Conservation (phyloP, 2,329 filamentous ascomycete species). For the Hyphodiscus sp. region DNA sequence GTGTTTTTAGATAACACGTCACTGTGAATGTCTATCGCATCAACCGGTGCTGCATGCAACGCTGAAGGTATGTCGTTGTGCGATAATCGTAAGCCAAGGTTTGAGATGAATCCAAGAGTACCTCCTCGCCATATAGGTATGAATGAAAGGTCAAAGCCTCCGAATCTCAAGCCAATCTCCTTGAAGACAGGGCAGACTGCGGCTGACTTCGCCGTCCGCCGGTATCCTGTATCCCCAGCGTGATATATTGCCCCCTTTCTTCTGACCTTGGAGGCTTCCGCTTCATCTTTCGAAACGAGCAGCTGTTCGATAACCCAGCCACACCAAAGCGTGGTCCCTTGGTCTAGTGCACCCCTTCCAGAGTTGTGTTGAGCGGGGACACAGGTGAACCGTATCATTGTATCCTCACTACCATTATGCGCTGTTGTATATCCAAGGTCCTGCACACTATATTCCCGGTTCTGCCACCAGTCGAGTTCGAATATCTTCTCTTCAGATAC, state of each 20-base stretch:
- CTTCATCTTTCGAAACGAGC: conserved; percentile 7
- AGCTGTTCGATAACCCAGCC: conserved; percentile 64
- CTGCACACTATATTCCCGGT: conserved; percentile 57
- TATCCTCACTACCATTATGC: conserved; percentile 57
- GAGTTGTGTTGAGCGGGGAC: conserved; percentile 79
- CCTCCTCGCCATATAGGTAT: conserved; percentile 67
- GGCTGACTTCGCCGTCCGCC: conserved; percentile 58
- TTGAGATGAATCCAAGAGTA: conserved; percentile 17
- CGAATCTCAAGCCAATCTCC: conserved; percentile 72
- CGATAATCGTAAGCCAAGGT: conserved; percentile 15
- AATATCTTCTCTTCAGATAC: conserved; percentile 59
- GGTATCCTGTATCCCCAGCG: conserved; percentile 57
- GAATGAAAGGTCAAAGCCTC: conserved; percentile 81
- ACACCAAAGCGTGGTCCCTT: conserved; percentile 73
- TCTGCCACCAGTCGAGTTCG: conserved; percentile 93
- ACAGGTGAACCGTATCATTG: conserved; percentile 42
- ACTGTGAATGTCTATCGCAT: conserved; percentile 18
- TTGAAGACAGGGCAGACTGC: conserved; percentile 73
- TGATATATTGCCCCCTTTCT: conserved; percentile 87
- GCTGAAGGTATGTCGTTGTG: conserved; percentile 18
- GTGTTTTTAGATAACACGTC: conserved; percentile 14
- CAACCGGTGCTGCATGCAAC: conserved; percentile 15
- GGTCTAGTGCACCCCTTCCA: conserved; percentile 58
- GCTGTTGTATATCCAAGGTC: conserved; percentile 19
- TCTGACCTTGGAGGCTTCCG: conserved; percentile 48